Evolutionary conservation across 331 rosid species (phyloP), one percentile per base, ranked within the genome.

Genomic region (Telfairia occidentalis): DNA sequence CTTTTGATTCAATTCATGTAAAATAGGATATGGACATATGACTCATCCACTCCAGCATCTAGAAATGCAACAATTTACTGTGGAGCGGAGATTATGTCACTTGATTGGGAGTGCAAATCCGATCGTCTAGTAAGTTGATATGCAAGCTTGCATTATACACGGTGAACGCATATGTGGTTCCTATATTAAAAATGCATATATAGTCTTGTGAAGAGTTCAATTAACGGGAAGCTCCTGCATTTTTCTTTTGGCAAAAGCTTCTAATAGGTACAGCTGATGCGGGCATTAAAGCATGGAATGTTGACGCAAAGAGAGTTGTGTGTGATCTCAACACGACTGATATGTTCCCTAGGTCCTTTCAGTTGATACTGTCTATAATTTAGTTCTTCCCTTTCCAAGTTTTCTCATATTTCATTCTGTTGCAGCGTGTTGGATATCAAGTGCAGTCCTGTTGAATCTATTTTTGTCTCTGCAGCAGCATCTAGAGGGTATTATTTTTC

Each of bases 61-160:
- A 89, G 98, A 88, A 91, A 94, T 82, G 98, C 98, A 74, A 94
- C 98, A 71, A 94, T 94, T 54, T 94, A 89, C 79, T 89, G 98
- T 78, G 98, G 97, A 75, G 84, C 97, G 23, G 97, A 94, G 82
- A 87, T 91, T 29, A 72, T 89, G 88, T 91, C 97, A 5, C 94
- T 94, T 76, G 98, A 91, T 76, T 94, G 97, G 98, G 97, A 94
- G 76, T 91, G 96, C 80, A 94, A 94, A 89, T 94, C 97, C 26
- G 97, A 91, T 61, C 92, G 96, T 80, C 79, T 94, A 90, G 98
- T 94, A 94, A 75, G 96, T 77, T 81, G 71, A 75, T 80, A 78
- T 78, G 58, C n/a, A 54, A 53, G 40, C 66, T 29, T 55, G 23
- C 13, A 0, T 26, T n/a, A n/a, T 73, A 35, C 28, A 23, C 35